Evolutionary conservation across 495 filamentous ascomycete species (phyloP).

Genomic region (Tuber brumale): DNA sequence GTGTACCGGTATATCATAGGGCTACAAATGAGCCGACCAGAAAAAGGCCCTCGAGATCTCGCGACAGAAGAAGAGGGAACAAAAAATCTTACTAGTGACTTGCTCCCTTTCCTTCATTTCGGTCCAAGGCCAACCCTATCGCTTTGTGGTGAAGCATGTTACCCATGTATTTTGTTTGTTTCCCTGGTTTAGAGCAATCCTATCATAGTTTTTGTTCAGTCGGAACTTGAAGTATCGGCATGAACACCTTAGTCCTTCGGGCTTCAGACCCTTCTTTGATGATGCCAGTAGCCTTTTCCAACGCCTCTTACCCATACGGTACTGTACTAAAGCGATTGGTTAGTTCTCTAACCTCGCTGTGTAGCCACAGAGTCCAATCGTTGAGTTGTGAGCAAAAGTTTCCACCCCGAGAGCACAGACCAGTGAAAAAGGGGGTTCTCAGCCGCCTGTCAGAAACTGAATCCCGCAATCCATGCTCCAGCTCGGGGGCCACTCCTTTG

Average conservation of each 20-base stretch:
- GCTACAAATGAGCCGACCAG: not conserved
- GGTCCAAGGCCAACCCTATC: too few relatives aligned
- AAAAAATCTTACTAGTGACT: too few relatives aligned
- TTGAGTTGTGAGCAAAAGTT: not conserved
- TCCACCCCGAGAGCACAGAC: not conserved
- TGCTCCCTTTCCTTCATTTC: too few relatives aligned
- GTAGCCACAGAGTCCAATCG: not conserved
- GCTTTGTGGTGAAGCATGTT: too few relatives aligned
- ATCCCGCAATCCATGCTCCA: not conserved
- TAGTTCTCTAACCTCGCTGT: not conserved
- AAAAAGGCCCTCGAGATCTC: not conserved
- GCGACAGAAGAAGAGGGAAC: too few relatives aligned
- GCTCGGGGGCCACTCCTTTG: not conserved
- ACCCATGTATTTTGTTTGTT: too few relatives aligned
- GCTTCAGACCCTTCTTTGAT: not conserved
- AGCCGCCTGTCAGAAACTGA: too few relatives aligned
- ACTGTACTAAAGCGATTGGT: not conserved
- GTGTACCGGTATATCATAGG: not conserved
- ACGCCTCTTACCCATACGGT: not conserved
- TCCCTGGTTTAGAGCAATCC: too few relatives aligned
- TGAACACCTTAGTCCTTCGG: too few relatives aligned
- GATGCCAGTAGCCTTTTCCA: not conserved
- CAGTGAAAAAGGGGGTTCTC: too few relatives aligned
- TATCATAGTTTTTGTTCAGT: too few relatives aligned
- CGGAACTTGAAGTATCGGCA: too few relatives aligned